phyloP scores from a whole-genome alignment of 306 rosid species.

The Fragaria vesca region DNA sequence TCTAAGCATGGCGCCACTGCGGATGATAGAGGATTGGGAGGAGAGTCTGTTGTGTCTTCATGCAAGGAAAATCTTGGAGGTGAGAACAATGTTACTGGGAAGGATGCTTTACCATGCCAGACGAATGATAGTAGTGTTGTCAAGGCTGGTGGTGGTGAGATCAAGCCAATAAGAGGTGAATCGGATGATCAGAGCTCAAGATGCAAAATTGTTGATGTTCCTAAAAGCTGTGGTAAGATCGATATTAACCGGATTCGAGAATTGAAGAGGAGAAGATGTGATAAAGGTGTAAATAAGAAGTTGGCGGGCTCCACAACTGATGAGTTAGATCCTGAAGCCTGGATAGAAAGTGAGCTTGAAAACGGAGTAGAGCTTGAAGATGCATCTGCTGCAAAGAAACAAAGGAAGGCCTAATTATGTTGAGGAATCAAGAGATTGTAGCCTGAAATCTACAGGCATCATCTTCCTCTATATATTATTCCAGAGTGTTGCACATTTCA shows the following conservation, averaged over 20 bases:
- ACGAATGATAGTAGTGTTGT: conserved; percentile 27
- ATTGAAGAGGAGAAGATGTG: conserved; percentile 36
- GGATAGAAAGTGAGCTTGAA: conserved; percentile 54
- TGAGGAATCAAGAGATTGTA: conserved; percentile 3
- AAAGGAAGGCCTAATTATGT: conserved; percentile 18
- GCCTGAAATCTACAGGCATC: conserved; percentile 2
- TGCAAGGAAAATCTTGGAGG: conserved; percentile 11
- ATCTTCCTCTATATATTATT: conserved; percentile 20
- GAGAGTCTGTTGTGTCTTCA: conserved; percentile 8
- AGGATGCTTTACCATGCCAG: conserved; percentile 27
- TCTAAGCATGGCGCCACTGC: conserved; percentile 18
- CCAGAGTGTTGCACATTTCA: background rate
- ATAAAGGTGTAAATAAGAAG: conserved; percentile 24
- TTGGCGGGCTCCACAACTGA: conserved; percentile 7
- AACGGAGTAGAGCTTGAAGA: conserved; percentile 34
- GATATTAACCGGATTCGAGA: conserved; percentile 38
- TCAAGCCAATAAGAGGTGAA: conserved; percentile 16
- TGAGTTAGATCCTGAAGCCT: conserved; percentile 40
- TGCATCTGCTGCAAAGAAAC: conserved; percentile 30
- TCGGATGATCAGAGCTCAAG: conserved; percentile 25
- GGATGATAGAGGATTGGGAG: conserved; percentile 18
- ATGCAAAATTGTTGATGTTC: conserved; percentile 15
- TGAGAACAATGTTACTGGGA: conserved; percentile 7
- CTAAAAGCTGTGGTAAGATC: conserved; percentile 14
- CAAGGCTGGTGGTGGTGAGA: conserved; percentile 30